Percentiles rank a stretch among this genome's conserved stretches.
Conservation (phyloP, 768 basidiomycete species). For the Phylloporus arenicola region DNA sequence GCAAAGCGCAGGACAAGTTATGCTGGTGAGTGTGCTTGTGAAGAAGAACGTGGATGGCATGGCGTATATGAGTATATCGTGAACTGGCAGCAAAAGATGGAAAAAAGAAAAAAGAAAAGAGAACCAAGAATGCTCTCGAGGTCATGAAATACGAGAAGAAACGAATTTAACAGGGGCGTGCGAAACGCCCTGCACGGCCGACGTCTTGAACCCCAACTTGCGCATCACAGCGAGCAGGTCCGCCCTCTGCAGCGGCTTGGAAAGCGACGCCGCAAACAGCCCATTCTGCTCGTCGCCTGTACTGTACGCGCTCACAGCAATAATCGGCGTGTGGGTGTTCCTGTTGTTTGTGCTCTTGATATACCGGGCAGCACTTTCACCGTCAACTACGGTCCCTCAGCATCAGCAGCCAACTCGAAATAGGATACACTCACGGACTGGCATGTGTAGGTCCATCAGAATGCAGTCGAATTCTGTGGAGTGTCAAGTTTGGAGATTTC, state of each 20-base stretch:
- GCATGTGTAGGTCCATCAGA: conserved; percentile 94
- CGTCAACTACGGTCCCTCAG: conserved; percentile 58
- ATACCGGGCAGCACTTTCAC: conserved; percentile 93
- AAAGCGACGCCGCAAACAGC: conserved; percentile 73
- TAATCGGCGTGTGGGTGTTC: conserved; percentile 88
- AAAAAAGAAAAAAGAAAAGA: conserved; percentile 18
- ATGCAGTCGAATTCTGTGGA: conserved; percentile 87
- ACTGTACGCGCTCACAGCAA: conserved; percentile 87
- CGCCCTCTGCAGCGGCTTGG: conserved; percentile 86
- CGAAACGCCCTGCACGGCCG: conserved; percentile 56
- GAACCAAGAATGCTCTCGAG: conserved; percentile 21
- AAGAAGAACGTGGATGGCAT: conserved; percentile 26
- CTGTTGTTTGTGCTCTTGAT: conserved; percentile 96
- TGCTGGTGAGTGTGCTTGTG: conserved; percentile 29
- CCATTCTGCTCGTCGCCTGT: conserved; percentile 63
- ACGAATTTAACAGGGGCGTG: conserved; percentile 49
- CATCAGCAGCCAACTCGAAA: conserved; percentile 4
- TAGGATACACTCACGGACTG: conserved; percentile 59
- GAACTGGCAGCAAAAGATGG: conserved; percentile 29
- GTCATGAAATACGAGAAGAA: conserved; percentile 31
- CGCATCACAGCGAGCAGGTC: conserved; percentile 80
- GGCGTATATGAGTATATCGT: conserved; percentile 29
- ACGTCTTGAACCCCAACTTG: conserved; percentile 87
- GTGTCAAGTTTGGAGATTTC: conserved; percentile 4
- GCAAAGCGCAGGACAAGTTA: conserved; percentile 26